phyloP scores from a whole-genome alignment of 2,329 filamentous ascomycete species.

The Pyricularia grisea region DNA sequence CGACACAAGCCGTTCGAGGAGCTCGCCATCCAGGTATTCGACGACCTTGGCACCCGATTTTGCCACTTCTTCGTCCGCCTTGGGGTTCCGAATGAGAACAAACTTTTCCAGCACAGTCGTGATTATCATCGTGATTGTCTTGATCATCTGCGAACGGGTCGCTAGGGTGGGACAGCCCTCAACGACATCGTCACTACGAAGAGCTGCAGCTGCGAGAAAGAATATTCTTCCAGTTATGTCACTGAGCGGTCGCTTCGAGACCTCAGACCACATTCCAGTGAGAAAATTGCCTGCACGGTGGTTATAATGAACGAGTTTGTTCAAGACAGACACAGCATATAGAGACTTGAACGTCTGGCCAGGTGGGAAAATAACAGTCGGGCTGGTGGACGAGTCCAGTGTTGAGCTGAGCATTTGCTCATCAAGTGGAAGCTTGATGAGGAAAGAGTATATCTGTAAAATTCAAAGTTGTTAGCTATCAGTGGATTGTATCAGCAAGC shows the following conservation, averaged over 20 bases:
- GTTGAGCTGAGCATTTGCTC: conserved; percentile 51
- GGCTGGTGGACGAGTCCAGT: conserved; percentile 38
- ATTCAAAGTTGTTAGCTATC: conserved; percentile 10
- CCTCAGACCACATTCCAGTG: conserved; percentile 11
- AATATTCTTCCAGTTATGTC: conserved; percentile 35
- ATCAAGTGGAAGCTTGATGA: conserved; percentile 61
- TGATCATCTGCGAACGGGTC: not conserved
- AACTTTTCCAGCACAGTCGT: not conserved
- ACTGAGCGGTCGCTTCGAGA: conserved; percentile 14
- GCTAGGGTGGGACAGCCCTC: conserved; percentile 25
- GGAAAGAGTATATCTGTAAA: conserved; percentile 56
- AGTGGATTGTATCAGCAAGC: not conserved
- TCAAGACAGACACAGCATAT: conserved; percentile 61
- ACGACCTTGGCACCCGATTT: not conserved
- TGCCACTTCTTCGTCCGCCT: not conserved
- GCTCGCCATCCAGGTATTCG: not conserved
- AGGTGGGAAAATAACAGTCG: conserved; percentile 56
- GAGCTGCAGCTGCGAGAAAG: conserved; percentile 46
- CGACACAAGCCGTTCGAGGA: not conserved
- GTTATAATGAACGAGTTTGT: conserved; percentile 45
- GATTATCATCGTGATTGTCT: not conserved
- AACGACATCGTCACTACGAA: conserved; percentile 47
- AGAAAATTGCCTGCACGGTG: conserved; percentile 16
- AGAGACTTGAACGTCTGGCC: conserved; percentile 63
- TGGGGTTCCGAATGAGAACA: not conserved